A percentile compares a stretch with the other conserved stretches of the same genome.
These are phyloP conservation scores for Orobanche coerulescens DNA, from an alignment of 257 asterid genomes.

Conservation along the genomic window DNA sequence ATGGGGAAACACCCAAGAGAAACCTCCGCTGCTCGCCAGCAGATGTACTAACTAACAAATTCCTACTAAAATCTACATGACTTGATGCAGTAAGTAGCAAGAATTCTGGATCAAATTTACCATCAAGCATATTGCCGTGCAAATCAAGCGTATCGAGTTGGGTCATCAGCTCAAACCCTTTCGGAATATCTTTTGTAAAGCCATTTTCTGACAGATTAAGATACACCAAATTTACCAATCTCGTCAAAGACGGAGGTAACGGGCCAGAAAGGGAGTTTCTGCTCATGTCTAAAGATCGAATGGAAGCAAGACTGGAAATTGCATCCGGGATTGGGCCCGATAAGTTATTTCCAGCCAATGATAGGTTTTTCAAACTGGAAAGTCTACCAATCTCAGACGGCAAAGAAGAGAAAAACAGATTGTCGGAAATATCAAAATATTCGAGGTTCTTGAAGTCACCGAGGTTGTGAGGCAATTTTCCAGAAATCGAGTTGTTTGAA, in stretches of 20 bases:
- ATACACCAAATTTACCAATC: constrained; percentile 46
- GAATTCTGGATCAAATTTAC: constrained; percentile 54
- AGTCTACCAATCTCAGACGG: constrained; percentile 65
- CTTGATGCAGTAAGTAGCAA: constrained; percentile 62
- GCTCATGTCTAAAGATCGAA: constrained; percentile 68
- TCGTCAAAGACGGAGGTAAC: constrained; percentile 49
- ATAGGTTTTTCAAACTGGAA: constrained; percentile 52
- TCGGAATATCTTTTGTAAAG: constrained; percentile 55
- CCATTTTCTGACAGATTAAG: constrained; percentile 68
- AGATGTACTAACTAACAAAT: constrained; percentile 42
- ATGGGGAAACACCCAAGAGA: constrained; percentile 46
- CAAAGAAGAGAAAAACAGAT: constrained; percentile 54
- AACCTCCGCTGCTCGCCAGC: constrained; percentile 39
- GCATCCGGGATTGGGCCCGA: constrained; percentile 69
- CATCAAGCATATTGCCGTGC: constrained; percentile 84
- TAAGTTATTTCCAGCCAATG: constrained; percentile 79
- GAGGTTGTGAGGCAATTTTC: constrained; percentile 45
- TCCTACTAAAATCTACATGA: constrained; percentile 77
- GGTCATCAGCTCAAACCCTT: constrained; percentile 71
- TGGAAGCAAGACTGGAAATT: constrained; percentile 49
- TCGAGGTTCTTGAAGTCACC: constrained; percentile 66
- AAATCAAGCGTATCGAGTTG: constrained; percentile 69
- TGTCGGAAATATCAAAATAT: constrained; percentile 71
- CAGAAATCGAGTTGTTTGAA: constrained; percentile 72
- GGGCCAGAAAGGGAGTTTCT: constrained; percentile 66